Evolutionary conservation across 2,329 filamentous ascomycete species (phyloP).

Genomic region (Trematosphaeria pertusa): DNA sequence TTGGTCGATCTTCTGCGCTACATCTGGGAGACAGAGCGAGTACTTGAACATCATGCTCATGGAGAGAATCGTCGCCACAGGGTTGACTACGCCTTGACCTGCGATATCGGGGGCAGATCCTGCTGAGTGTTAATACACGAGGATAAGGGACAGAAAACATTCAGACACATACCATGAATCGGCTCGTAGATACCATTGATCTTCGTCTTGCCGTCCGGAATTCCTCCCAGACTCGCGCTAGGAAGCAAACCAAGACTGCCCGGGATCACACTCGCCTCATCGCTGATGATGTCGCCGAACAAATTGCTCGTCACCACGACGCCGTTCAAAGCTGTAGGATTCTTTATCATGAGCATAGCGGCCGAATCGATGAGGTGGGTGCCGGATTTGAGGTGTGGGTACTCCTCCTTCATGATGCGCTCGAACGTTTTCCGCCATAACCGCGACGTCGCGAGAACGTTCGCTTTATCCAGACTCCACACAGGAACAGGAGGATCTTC

Average conservation of each 20-base stretch:
- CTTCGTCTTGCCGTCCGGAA: conserved; percentile 82
- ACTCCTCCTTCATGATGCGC: conserved; percentile 86
- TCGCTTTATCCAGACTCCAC: conserved; percentile 93
- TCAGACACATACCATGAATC: conserved; percentile 77
- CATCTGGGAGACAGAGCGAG: conserved; percentile 78
- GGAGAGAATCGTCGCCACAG: conserved; percentile 88
- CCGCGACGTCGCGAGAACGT: conserved; percentile 88
- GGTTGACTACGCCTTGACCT: conserved; percentile 89
- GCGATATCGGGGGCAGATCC: conserved; percentile 93
- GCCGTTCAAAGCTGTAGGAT: conserved; percentile 84
- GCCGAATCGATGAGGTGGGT: conserved; percentile 95
- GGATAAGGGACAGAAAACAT: neutral
- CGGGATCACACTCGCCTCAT: conserved; percentile 94
- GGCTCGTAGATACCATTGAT: conserved; percentile 98
- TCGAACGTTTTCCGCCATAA: conserved; percentile 88
- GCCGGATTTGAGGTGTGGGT: conserved; percentile 80
- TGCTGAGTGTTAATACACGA: conserved; percentile 41
- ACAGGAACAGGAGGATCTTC: conserved; percentile 79
- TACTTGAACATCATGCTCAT: conserved; percentile 97
- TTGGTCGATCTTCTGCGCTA: conserved; percentile 80
- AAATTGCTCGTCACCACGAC: conserved; percentile 92
- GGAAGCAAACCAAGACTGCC: conserved; percentile 88
- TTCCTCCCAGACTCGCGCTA: conserved; percentile 83
- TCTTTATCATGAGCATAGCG: conserved; percentile 98
- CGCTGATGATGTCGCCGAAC: conserved; percentile 94